Percentiles rank a stretch among this genome's conserved stretches.
These are phyloP conservation scores for Xanthoceras sorbifolium DNA, from an alignment of 345 rosid genomes.

Conservation along the genomic window DNA sequence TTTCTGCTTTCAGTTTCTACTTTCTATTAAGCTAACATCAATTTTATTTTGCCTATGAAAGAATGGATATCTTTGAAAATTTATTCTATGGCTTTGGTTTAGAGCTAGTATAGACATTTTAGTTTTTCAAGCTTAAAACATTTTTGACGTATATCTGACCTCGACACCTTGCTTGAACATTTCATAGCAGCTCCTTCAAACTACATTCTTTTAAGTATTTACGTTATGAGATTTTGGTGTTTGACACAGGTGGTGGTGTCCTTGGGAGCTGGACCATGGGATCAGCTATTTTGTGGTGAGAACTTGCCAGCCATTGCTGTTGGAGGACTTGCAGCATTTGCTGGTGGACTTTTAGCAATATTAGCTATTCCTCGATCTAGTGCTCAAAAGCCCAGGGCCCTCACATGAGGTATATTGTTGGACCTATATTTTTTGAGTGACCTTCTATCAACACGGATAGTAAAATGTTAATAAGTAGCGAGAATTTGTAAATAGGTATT, in stretches of 20 bases:
- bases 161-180: neutral
- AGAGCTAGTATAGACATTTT: no score
- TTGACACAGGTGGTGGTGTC: conserved; percentile 64
- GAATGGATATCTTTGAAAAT: no score
- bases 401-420: conserved; percentile 51
- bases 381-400: conserved; percentile 56
- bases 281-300: conserved; percentile 81
- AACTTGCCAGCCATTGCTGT: conserved; percentile 77
- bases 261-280: conserved; percentile 80
- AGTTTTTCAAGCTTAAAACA: no score
- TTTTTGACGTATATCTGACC: neutral
- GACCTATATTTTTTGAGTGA: conserved; percentile 24
- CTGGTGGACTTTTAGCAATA: conserved; percentile 72
- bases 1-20: no score
- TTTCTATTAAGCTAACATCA: no score
- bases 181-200: neutral
- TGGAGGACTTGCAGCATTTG: conserved; percentile 63
- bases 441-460: conserved; percentile 5
- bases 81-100: no score
- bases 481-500: conserved; percentile 29
- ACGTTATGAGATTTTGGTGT: conserved; percentile 12
- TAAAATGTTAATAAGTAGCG: conserved; percentile 7
- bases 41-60: no score
- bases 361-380: conserved; percentile 79
- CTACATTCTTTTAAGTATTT: conserved; percentile 9